Evolutionary conservation across 345 rosid species (phyloP).

Genomic region (Hirschfeldia incana): DNA sequence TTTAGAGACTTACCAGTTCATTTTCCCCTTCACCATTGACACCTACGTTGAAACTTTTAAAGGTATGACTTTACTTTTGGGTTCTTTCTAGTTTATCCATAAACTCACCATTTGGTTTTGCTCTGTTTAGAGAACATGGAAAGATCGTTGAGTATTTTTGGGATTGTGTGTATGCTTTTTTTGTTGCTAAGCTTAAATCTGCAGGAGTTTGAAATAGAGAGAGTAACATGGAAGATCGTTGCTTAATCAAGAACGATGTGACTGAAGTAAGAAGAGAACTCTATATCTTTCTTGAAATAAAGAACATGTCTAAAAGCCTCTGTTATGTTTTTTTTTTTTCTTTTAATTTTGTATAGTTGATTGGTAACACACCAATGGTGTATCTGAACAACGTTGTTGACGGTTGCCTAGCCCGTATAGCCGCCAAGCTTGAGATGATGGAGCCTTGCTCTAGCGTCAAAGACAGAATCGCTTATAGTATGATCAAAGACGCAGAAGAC

Average conservation of each 20-base stretch:
- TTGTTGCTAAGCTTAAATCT: neutral
- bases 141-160: neutral
- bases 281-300: neutral
- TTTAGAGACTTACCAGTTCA: neutral
- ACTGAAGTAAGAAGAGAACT: conserved; percentile 29
- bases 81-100: neutral
- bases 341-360: conserved; percentile 41
- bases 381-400: conserved; percentile 59
- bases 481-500: conserved; percentile 77
- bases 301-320: neutral
- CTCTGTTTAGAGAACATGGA: neutral
- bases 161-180: neutral
- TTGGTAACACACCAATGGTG: conserved; percentile 67
- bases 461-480: conserved; percentile 60
- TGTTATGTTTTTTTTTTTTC: neutral
- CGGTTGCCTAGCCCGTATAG: conserved; percentile 61
- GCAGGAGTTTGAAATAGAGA: neutral
- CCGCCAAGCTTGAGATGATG: conserved; percentile 70
- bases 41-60: neutral
- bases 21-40: neutral
- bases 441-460: conserved; percentile 55
- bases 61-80: neutral
- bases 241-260: conserved; percentile 37
- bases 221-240: conserved; percentile 30
- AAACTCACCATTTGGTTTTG: neutral